Evolutionary conservation across 371 early-diverging fungal genomes (phyloP).

Genomic region (Synchytrium microbalum): DNA sequence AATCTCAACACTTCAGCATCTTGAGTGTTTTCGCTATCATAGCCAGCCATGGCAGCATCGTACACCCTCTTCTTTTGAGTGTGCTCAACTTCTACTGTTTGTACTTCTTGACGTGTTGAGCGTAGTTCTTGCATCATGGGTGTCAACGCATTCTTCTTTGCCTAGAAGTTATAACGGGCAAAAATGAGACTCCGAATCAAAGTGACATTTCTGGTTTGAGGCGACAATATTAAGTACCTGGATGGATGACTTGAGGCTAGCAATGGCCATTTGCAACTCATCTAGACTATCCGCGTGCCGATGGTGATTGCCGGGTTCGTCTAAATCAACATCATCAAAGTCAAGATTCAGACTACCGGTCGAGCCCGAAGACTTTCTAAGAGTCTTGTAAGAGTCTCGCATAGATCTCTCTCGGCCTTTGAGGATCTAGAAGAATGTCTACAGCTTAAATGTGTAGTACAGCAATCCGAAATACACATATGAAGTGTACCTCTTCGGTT

Average conservation of each 20-base stretch:
- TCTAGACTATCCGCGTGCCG: no score
- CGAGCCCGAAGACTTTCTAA: constrained; percentile 19
- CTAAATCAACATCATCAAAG: no score
- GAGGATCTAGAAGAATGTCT: constrained; percentile 23
- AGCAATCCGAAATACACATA: neutral
- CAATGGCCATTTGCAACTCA: no score
- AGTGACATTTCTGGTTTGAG: no score
- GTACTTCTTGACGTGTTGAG: constrained; percentile 23
- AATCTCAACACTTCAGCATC: neutral
- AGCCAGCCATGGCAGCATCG: constrained; percentile 42
- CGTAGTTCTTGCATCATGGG: constrained; percentile 46
- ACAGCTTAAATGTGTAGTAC: neutral
- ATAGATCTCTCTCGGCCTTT: constrained; percentile 20
- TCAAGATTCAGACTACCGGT: no score
- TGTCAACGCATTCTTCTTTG: constrained; percentile 37
- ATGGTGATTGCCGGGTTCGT: no score
- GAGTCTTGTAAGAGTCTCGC: no score
- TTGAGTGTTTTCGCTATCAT: constrained; percentile 31
- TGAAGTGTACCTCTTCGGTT: constrained; percentile 35
- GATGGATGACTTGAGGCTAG: no score
- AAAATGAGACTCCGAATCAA: no score
- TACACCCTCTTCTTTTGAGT: constrained; percentile 35
- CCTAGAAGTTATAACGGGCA: constrained; percentile 21
- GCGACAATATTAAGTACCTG: no score
- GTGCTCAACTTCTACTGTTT: constrained; percentile 41